A percentile compares a stretch with the other conserved stretches of the same genome.
Evolutionary conservation across 805 yeast species (phyloP).

Genomic region (Candida boleticola): DNA sequence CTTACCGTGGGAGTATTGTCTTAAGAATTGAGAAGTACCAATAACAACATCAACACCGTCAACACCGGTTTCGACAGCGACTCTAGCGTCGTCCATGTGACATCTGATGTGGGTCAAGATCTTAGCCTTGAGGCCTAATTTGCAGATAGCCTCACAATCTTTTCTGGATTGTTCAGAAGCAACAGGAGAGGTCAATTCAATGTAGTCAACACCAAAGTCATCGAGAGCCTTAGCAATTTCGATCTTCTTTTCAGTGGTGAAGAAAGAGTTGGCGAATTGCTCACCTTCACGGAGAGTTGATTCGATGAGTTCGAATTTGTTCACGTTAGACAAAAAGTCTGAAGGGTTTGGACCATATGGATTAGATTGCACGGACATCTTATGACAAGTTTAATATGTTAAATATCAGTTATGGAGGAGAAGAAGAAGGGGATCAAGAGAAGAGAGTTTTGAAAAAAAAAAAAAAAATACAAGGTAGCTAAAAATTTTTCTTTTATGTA

Average conservation of each 20-base stretch:
- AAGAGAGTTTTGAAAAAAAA: not conserved
- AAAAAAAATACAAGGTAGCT: not conserved
- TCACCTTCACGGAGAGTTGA: constrained; percentile 64
- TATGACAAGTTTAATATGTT: too few species aligned
- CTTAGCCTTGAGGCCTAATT: constrained; percentile 57
- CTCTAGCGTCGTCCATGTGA: constrained; percentile 60
- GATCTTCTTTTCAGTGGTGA: constrained; percentile 53
- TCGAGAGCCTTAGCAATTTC: constrained; percentile 60
- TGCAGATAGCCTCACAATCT: constrained; percentile 60
- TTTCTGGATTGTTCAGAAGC: constrained; percentile 56
- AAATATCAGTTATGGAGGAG: not conserved
- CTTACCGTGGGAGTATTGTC: constrained; percentile 59
- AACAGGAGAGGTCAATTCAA: constrained; percentile 59
- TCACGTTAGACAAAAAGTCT: constrained; percentile 54
- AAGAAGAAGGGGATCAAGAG: not conserved
- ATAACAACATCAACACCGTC: constrained; percentile 63
- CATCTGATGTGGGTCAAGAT: constrained; percentile 60
- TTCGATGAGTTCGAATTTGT: constrained; percentile 52
- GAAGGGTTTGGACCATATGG: constrained; percentile 62
- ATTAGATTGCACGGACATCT: constrained; percentile 33
- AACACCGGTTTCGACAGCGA: constrained; percentile 61
- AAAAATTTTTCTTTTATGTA: not conserved
- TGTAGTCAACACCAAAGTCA: constrained; percentile 61
- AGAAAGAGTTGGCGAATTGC: constrained; percentile 62
- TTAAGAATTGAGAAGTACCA: constrained; percentile 57